Percentiles rank a stretch among this genome's conserved stretches.
Conservation (phyloP, 106 monocot genomes). For the Dendrobium nobile region DNA sequence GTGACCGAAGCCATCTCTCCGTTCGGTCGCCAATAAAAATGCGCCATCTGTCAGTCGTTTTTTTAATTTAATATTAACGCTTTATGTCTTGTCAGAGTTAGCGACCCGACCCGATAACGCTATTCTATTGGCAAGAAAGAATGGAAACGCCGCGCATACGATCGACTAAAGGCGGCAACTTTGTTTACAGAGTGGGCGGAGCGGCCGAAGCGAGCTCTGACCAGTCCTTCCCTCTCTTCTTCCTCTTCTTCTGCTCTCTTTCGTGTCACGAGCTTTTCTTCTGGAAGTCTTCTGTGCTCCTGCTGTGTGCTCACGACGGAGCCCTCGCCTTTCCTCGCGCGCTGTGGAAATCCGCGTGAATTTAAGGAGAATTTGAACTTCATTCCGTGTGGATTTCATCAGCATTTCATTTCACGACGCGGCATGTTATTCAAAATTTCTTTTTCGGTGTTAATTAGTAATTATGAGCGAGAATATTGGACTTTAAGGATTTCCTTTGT, state of each 20-base stretch:
- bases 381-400: neutral
- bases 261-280: neutral
- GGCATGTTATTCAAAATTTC: too few species aligned
- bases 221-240: neutral
- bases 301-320: neutral
- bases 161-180: neutral
- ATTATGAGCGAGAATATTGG: too few species aligned
- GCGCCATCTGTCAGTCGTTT: too few species aligned
- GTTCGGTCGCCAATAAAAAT: too few species aligned
- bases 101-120: too few species aligned
- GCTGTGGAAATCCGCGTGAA: neutral
- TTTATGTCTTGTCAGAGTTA: too few species aligned
- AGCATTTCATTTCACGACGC: constrained; percentile 3
- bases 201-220: neutral
- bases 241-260: neutral
- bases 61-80: too few species aligned
- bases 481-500: too few species aligned
- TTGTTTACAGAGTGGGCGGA: neutral
- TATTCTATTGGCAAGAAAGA: too few species aligned
- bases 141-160: too few species aligned
- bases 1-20: too few species aligned
- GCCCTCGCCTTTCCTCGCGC: neutral
- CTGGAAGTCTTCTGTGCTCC: neutral
- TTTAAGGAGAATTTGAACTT: constrained; percentile 2
- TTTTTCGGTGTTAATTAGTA: too few species aligned